phyloP scores from a whole-genome alignment of 2,329 filamentous ascomycete species.

The Dendrostoma leiphaemia region DNA sequence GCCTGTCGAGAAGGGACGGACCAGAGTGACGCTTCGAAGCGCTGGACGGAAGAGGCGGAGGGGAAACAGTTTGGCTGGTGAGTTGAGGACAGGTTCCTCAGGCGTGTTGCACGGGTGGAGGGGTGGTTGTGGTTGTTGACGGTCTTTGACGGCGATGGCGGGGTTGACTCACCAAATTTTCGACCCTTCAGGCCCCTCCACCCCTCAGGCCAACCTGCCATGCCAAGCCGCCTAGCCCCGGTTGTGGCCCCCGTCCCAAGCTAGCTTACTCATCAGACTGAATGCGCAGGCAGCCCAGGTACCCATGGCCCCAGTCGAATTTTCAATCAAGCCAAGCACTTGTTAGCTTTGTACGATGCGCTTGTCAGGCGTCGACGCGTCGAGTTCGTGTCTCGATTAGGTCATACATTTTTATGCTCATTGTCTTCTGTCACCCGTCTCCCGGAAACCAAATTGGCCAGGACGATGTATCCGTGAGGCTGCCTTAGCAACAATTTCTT shows the following conservation, averaged over 20 bases:
- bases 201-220: too few relatives aligned
- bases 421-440: not conserved
- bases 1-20: constrained; percentile 27
- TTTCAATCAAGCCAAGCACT: too few relatives aligned
- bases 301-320: too few relatives aligned
- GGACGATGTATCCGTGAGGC: too few relatives aligned
- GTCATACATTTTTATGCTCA: not conserved
- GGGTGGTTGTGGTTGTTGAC: not conserved
- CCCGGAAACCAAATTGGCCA: not conserved
- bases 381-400: constrained; percentile 7
- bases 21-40: constrained; percentile 33
- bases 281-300: too few relatives aligned
- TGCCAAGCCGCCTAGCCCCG: too few relatives aligned
- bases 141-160: not conserved
- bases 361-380: constrained; percentile 6
- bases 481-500: too few relatives aligned
- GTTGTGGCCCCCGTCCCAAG: too few relatives aligned
- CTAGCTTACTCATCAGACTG: not conserved
- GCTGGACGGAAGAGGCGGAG: constrained; percentile 36
- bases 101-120: not conserved
- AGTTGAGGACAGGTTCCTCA: constrained; percentile 14
- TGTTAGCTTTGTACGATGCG: too few relatives aligned
- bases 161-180: constrained; percentile 2
- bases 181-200: not conserved
- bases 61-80: constrained; percentile 42